A percentile compares a stretch with the other conserved stretches of the same genome.
Evolutionary conservation across 495 filamentous ascomycete genomes (phyloP).

Genomic region (Xylaria bambusicola): DNA sequence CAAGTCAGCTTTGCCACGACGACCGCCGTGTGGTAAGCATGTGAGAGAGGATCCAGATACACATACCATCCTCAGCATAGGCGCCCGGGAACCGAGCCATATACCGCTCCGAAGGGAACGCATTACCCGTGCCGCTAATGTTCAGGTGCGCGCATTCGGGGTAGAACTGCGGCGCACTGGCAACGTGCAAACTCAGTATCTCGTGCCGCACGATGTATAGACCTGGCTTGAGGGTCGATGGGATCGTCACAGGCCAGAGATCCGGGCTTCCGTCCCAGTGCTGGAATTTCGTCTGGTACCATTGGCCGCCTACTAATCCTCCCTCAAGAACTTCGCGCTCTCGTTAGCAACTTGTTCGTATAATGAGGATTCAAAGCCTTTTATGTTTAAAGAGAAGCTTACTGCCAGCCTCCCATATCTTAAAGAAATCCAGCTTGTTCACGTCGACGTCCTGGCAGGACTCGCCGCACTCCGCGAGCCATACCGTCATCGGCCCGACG

Average conservation of each 20-base stretch:
- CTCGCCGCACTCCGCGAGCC: slow-evolving; percentile 47
- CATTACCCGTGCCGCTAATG: slow-evolving; percentile 45
- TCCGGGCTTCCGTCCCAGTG: slow-evolving; percentile 45
- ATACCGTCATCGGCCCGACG: slow-evolving; percentile 53
- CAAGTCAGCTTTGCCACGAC: too few species aligned
- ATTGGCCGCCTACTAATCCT: slow-evolving; percentile 50
- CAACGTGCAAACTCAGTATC: slow-evolving; percentile 55
- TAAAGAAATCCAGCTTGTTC: slow-evolving; percentile 48
- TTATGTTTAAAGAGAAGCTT: not conserved
- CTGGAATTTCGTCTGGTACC: slow-evolving; percentile 56
- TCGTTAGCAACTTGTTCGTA: not conserved
- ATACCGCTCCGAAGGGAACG: slow-evolving; percentile 42
- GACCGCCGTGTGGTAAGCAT: too few species aligned
- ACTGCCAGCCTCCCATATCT: slow-evolving; percentile 53
- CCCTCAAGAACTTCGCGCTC: slow-evolving; percentile 38
- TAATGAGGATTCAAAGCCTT: not conserved
- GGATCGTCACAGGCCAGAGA: slow-evolving; percentile 53
- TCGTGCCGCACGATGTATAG: slow-evolving; percentile 58
- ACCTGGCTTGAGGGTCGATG: slow-evolving; percentile 46
- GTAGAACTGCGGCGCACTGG: slow-evolving; percentile 57
- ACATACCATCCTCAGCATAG: slow-evolving; percentile 48
- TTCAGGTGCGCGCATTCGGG: slow-evolving; percentile 58
- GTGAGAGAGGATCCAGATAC: too few species aligned
- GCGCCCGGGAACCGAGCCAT: slow-evolving; percentile 53
- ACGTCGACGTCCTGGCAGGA: slow-evolving; percentile 45